These are phyloP conservation scores for Papiliotrema terrestris DNA, from an alignment of 1,284 basidiomycete genomes.

Conservation along the genomic window DNA sequence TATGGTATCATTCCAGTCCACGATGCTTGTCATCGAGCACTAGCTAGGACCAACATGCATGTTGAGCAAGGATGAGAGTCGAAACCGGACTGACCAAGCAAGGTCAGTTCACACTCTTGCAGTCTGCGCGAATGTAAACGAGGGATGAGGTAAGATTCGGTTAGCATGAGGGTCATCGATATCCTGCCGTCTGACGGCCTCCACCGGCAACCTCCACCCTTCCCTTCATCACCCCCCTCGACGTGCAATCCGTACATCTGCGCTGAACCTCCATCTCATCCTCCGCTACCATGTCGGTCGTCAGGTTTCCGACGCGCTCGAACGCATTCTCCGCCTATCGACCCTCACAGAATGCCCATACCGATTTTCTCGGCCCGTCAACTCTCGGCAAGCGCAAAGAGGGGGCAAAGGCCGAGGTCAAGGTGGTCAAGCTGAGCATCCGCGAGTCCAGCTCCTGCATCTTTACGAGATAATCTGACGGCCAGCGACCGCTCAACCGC, in stretches of 20 bases:
- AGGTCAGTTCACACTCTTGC: no score
- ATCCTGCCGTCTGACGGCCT: not conserved
- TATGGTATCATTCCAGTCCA: no score
- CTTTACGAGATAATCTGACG: not conserved
- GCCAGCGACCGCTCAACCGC: not conserved
- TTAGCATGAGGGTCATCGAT: no score
- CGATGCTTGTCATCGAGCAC: no score
- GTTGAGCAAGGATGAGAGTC: no score
- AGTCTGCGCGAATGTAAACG: no score
- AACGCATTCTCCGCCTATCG: slow-evolving; percentile 34
- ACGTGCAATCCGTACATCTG: not conserved
- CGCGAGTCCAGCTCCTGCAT: not conserved
- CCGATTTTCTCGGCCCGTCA: slow-evolving; percentile 25
- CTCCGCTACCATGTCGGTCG: slow-evolving; percentile 15
- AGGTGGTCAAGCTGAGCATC: slow-evolving; percentile 20
- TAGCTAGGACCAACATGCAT: no score
- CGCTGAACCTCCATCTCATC: not conserved
- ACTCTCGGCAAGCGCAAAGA: slow-evolving; percentile 8
- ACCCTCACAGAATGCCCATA: slow-evolving; percentile 38
- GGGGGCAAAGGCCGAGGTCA: slow-evolving; percentile 2
- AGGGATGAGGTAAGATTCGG: no score
- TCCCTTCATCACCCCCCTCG: not conserved
- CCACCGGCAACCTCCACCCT: slow-evolving; percentile 1
- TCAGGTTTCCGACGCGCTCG: slow-evolving; percentile 18
- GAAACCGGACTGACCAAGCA: no score